phyloP scores from a whole-genome alignment of 768 basidiomycete genomes.

The Termitomyces eurrhizus region DNA sequence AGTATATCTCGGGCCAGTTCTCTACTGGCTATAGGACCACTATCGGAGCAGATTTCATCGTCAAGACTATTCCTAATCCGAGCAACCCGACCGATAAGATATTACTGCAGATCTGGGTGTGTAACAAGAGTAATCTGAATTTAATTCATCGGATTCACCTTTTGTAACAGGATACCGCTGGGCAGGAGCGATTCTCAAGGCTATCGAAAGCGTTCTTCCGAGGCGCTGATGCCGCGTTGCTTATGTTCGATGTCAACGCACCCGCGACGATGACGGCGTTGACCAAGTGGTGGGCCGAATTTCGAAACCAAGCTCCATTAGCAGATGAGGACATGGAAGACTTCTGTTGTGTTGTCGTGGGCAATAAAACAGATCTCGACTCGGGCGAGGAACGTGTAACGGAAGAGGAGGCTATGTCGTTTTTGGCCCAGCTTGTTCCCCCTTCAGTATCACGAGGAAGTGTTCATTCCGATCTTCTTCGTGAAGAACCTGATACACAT shows the following conservation, averaged over 20 bases:
- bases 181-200: slow-evolving; percentile 84
- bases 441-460: slow-evolving; percentile 12
- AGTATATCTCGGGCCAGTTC: slow-evolving; percentile 79
- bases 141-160: neutral
- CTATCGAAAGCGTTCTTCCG: slow-evolving; percentile 83
- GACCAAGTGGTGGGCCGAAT: slow-evolving; percentile 77
- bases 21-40: slow-evolving; percentile 78
- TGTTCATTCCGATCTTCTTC: neutral
- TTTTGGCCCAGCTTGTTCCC: slow-evolving; percentile 59
- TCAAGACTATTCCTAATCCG: slow-evolving; percentile 66
- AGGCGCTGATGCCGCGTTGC: slow-evolving; percentile 75
- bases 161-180: slow-evolving; percentile 66
- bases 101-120: slow-evolving; percentile 60
- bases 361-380: slow-evolving; percentile 73
- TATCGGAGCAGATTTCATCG: slow-evolving; percentile 87
- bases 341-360: slow-evolving; percentile 72
- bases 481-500: neutral
- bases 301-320: slow-evolving; percentile 63
- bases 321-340: slow-evolving; percentile 55
- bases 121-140: slow-evolving; percentile 8
- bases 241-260: slow-evolving; percentile 78
- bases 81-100: slow-evolving; percentile 50
- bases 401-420: slow-evolving; percentile 43
- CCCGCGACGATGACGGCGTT: slow-evolving; percentile 57
- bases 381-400: slow-evolving; percentile 23